Conservation (phyloP, 106 monocot species). For the Posidonia australis region DNA sequence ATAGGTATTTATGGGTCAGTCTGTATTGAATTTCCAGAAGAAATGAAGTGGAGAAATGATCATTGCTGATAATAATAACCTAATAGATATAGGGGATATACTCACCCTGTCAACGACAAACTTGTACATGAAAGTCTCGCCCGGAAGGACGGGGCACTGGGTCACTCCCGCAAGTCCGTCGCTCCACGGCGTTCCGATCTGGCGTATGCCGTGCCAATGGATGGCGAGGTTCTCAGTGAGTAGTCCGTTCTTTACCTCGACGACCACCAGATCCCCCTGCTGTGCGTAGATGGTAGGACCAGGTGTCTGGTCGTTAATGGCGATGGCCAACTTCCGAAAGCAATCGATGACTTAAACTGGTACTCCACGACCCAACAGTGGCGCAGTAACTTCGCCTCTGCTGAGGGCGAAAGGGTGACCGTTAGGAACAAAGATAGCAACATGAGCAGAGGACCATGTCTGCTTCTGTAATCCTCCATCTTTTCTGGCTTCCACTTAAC, state of each 20-base stretch:
- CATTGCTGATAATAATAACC: too few species aligned
- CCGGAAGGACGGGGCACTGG: slow-evolving; percentile 71
- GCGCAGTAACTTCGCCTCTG: slow-evolving; percentile 11
- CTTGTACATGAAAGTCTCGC: slow-evolving; percentile 59
- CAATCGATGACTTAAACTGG: slow-evolving; percentile 77
- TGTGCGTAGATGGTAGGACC: slow-evolving; percentile 65
- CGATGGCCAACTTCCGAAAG: slow-evolving; percentile 42
- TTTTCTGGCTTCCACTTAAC: too few species aligned
- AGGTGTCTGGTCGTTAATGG: slow-evolving; percentile 56
- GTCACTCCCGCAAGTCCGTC: slow-evolving; percentile 76
- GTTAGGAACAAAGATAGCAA: too few species aligned
- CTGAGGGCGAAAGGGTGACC: neutral
- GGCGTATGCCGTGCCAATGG: slow-evolving; percentile 84
- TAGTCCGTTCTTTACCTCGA: slow-evolving; percentile 49
- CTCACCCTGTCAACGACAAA: slow-evolving; percentile 78
- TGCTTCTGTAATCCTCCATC: too few species aligned
- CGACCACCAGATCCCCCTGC: slow-evolving; percentile 68
- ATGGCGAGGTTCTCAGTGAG: slow-evolving; percentile 61
- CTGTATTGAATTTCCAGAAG: too few species aligned
- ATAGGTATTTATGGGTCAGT: too few species aligned
- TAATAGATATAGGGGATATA: too few species aligned
- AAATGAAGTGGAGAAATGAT: too few species aligned
- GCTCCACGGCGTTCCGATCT: slow-evolving; percentile 80
- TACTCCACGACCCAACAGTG: slow-evolving; percentile 47
- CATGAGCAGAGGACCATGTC: too few species aligned